Conservation (phyloP, 805 yeast species). For the Pichia eremophila region DNA sequence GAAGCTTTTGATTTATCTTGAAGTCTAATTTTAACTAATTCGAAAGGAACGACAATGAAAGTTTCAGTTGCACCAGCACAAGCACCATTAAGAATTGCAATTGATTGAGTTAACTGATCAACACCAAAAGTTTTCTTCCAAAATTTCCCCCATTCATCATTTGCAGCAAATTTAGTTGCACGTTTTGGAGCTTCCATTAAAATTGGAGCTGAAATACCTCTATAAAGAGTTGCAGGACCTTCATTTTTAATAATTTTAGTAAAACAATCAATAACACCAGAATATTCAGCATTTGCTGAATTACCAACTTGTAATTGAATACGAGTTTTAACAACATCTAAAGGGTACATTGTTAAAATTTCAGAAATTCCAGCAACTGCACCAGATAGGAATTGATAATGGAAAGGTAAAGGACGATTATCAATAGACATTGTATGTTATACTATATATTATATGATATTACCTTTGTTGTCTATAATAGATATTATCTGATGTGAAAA, state of each 20-base stretch:
- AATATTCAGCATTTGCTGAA: conserved; percentile 52
- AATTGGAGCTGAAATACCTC: conserved; percentile 94
- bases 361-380: conserved; percentile 97
- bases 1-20: conserved; percentile 68
- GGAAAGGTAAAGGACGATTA: conserved; percentile 62
- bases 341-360: conserved; percentile 89
- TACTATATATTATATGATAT: too few species aligned
- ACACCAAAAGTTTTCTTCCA: conserved; percentile 68
- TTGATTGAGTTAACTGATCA: conserved; percentile 60
- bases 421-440: conserved; percentile 5
- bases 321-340: conserved; percentile 95
- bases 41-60: conserved; percentile 96
- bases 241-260: conserved; percentile 76
- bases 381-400: conserved; percentile 85
- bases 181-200: conserved; percentile 99
- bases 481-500: too few species aligned
- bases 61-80: conserved; percentile 97
- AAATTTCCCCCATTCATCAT: conserved; percentile 89
- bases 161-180: conserved; percentile 97
- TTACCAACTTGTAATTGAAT: conserved; percentile 73
- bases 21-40: conserved; percentile 85
- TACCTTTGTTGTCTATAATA: too few species aligned
- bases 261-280: conserved; percentile 78
- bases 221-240: conserved; percentile 75
- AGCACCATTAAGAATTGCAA: conserved; percentile 91